Evolutionary conservation across 2,329 filamentous ascomycete genomes (phyloP), one percentile per base, ranked within the genome.

Genomic region (Cladosporium oxysporum): DNA sequence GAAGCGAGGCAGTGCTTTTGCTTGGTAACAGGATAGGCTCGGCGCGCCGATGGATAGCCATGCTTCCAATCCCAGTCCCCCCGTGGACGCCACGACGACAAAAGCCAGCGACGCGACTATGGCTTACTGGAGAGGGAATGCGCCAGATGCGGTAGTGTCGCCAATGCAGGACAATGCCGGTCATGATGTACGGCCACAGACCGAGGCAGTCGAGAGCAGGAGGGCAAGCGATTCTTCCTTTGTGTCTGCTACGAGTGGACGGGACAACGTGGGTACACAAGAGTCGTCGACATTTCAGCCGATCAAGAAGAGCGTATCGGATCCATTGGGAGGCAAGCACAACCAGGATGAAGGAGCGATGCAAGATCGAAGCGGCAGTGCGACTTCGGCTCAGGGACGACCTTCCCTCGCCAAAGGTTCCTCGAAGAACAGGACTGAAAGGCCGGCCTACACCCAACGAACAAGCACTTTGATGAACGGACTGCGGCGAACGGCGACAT

Each of bases 381-480:
- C 41, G 44, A 37, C 57, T 41, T 53, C 47, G 7, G 57, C 44
- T 3, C 37, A 31, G 11, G 49, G 21, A 29, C 41, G 63, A 31
- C 64, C 64, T 33, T 28, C 57, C 28, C 23, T 61, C 2, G 16
- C 41, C 4, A 53, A 44, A 29, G 57, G 28, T 23, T 26, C 50
- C 6, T 59, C 62, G 5, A 58, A 21, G 16, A 63, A 63, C 14
- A 37, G 41, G 55, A 65, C 62, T 21, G 62, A 65, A 29, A 59
- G 62, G 23, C 62, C 62, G n/a, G 33, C 29, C 11, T 55, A 57
- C 12, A 35, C 62, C 10, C 41, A 52, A 18, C 41, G 55, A 10
- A 53, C 28, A 26, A 71, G 69, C 44, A 74, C 71, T 3, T 55
- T 74, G 12, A 65, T 74, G 47, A 63, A 66, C 23, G 69, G 68